Evolutionary conservation across 2,329 filamentous ascomycete species (phyloP), one percentile per base, ranked within the genome.

Genomic region (Colletotrichum aenigma): DNA sequence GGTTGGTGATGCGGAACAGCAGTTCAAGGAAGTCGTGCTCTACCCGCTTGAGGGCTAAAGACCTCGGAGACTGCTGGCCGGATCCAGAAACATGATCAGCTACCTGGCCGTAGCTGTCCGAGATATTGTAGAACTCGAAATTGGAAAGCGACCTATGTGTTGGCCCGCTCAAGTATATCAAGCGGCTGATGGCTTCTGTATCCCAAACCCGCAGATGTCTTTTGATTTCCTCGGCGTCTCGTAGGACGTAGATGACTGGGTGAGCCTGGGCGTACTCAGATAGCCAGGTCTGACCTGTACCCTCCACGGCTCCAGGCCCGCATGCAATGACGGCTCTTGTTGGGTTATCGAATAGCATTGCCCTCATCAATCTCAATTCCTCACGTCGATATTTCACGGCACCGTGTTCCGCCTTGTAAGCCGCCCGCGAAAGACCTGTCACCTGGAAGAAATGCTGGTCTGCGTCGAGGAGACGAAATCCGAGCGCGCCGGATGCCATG

Each of bases 51-150:
- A 95, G 83, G 0, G 92, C 92, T 16, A 94, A 83, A 0, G 92
- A 91, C 3, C 91, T 89, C 0, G 88, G 86, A 1, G 85, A 84
- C 65, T 85, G 3, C 30, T 61, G 56, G 16, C 56, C 56, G 8
- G 56, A n/a, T 15, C 18, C 30, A 18, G 56, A 61, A 61, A n/a
- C 30, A 7, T 61, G 56, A n/a, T 61, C 26, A 7, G 56, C 56
- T 12, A n/a, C 18, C 30, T 32, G 56, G 26, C 56, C 28, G 30
- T 61, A 61, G 28, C 28, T 61, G 56, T 61, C 56, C 9, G 93
- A 93, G 16, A 94, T 86, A 78, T 95, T 95, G 86, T 92, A 95
- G 81, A 95, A 96, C 80, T 96, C 94, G 76, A 94, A 90, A 79
- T 94, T 95, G 7, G 93, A 93, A 80, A 92, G 94, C 3, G 88